Conservation (phyloP, 331 rosid species). For the Dryas integrifolia region DNA sequence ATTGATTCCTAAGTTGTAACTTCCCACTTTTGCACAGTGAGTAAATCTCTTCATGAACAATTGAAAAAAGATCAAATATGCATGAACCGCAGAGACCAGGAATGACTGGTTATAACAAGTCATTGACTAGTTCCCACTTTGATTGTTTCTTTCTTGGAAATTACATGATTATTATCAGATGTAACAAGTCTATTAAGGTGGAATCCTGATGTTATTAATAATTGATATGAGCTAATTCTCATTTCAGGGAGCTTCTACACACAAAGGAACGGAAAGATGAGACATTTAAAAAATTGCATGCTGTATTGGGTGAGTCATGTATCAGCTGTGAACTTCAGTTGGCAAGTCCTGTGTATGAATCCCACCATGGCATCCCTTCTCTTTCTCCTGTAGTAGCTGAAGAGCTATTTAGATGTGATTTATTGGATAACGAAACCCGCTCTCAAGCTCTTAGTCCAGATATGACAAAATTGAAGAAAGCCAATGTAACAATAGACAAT, state of each 20-base stretch:
- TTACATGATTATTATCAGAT: not conserved
- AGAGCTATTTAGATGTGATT: slow-evolving; percentile 57
- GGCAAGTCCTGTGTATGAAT: slow-evolving; percentile 57
- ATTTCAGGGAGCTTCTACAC: slow-evolving; percentile 62
- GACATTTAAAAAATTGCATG: slow-evolving; percentile 45
- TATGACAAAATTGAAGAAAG: slow-evolving; percentile 57
- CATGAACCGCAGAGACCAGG: not conserved
- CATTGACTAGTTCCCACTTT: no score
- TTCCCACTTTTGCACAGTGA: not conserved
- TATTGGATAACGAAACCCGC: slow-evolving; percentile 45
- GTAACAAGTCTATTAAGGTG: not conserved
- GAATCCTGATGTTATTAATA: not conserved
- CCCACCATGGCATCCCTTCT: slow-evolving; percentile 49
- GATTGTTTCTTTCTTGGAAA: not conserved
- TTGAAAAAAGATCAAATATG: not conserved
- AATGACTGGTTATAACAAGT: not conserved
- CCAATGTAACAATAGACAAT: slow-evolving; percentile 56
- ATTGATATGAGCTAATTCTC: slow-evolving; percentile 12
- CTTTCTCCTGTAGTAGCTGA: slow-evolving; percentile 48
- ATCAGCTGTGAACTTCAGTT: slow-evolving; percentile 64
- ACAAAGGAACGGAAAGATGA: slow-evolving; percentile 59
- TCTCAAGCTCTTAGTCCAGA: slow-evolving; percentile 69
- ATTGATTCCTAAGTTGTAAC: not conserved
- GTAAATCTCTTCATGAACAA: slow-evolving; percentile 7
- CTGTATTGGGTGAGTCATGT: slow-evolving; percentile 57